These are phyloP conservation scores for Pyrenophora tritici-repentis DNA, from an alignment of 2,329 filamentous ascomycete genomes.

Conservation along the genomic window DNA sequence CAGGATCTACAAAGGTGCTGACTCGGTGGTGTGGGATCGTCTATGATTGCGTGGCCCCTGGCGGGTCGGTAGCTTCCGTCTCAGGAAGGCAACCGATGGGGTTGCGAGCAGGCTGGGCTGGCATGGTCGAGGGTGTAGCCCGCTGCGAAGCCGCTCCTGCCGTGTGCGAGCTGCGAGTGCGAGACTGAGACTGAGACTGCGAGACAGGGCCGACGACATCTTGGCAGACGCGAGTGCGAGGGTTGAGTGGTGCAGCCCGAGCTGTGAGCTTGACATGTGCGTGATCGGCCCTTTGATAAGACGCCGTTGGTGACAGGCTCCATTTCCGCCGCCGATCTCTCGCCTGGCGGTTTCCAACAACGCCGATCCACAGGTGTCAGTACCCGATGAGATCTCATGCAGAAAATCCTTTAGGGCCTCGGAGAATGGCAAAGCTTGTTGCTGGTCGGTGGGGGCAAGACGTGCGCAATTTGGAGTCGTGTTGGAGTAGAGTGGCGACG, in stretches of 20 bases:
- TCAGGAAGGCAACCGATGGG: constrained; percentile 30
- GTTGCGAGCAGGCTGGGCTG: constrained; percentile 10
- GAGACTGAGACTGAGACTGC: too few relatives aligned
- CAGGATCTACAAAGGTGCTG: constrained; percentile 25
- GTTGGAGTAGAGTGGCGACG: constrained; percentile 6
- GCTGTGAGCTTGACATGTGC: constrained; percentile 7
- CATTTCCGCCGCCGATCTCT: constrained; percentile 11
- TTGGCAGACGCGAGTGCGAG: constrained; percentile 11
- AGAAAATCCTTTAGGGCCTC: constrained; percentile 4
- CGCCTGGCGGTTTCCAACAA: constrained; percentile 15
- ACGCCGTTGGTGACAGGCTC: constrained; percentile 21
- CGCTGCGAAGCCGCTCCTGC: background rate
- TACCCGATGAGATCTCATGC: constrained; percentile 6
- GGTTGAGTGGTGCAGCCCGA: constrained; percentile 8
- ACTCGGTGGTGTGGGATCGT: constrained; percentile 16
- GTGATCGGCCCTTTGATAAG: constrained; percentile 19
- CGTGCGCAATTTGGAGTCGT: constrained; percentile 2
- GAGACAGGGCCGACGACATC: constrained; percentile 9
- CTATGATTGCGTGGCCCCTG: constrained; percentile 31
- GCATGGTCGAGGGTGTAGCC: background rate
- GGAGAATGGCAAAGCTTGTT: constrained; percentile 4
- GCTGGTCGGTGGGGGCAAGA: constrained; percentile 2
- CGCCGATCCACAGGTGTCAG: constrained; percentile 17
- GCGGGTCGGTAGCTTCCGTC: constrained; percentile 32
- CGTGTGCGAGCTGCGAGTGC: constrained; percentile 1